Base-by-base conservation (phyloP, 805 yeast genomes). In the Ogataea salicorniae region DNA sequence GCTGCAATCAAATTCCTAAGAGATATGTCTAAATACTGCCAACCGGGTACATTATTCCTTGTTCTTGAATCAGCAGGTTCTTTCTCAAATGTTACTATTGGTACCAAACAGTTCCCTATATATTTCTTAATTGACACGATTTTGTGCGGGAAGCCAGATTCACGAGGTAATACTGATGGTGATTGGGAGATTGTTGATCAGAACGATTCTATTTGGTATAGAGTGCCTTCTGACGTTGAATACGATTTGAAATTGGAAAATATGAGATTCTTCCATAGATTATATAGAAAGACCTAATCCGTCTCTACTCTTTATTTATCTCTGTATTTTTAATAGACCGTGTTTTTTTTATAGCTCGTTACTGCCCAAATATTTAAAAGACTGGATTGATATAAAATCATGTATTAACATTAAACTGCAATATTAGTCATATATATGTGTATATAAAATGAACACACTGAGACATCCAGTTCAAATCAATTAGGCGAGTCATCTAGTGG, bases 41-140 rank as follows among this genome's bases (percentile, higher is more conserved):
- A 65, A 34, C 46, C 63, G 1, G 94, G 91, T 0, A 67, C 87
- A 15, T 63, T 76, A 29, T 64, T 89, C 34, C 69, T 90, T 40
- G 79, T 89, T 22, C 79, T 87, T 2, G 97, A 89, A 59, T 84
- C 94, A 67, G 97, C 97, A 0, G 96, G 97, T 0, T 85, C 95
- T 9, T 89, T 83, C 64, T 87, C 95, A 1, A 83, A 87, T 56
- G 85, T 89, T 36, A 74, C 80, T 2, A 75, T 89, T 39, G 96
- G 96, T 4, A 64, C 79, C 31, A 88, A 84, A 62, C 77, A 71
- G 54, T 89, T 89, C 68, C 96, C 96, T 0, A 83, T 89, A 4
- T 90, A 87, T 54, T 87, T 84, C 57, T 70, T 89, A 37, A 71
- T 90, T 11, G 95, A 89, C 59, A 86, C 84, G 35, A 72, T 87